Evolutionary conservation across 352 stramenopile species (phyloP).

Genomic region (Phytophthora litchii): DNA sequence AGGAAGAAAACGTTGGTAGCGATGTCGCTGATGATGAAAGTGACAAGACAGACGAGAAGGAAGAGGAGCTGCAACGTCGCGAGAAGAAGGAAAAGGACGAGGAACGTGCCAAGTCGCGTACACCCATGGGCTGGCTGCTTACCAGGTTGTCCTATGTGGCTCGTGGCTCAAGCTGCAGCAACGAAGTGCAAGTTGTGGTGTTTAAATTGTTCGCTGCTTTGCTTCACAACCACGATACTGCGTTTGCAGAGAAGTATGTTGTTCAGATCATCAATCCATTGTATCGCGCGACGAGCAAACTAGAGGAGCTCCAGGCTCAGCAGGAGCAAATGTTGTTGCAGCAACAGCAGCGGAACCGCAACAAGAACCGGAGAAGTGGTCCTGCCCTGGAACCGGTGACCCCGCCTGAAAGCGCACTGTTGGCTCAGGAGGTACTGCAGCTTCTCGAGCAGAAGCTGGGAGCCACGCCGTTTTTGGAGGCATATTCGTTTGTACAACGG

Average conservation of each 20-base stretch:
- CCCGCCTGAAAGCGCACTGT: conserved; percentile 53
- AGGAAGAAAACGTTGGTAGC: conserved; percentile 16
- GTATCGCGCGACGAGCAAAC: conserved; percentile 64
- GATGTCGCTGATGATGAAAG: conserved; percentile 16
- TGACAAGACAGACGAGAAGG: conserved; percentile 30
- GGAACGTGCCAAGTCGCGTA: conserved; percentile 56
- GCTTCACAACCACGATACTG: conserved; percentile 57
- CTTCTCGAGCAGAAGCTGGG: conserved; percentile 84
- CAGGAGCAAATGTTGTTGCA: conserved; percentile 35
- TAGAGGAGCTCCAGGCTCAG: conserved; percentile 53
- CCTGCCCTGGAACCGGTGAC: conserved; percentile 19
- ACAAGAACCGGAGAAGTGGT: conserved; percentile 38
- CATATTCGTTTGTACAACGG: conserved; percentile 87
- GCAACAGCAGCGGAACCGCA: conserved; percentile 31
- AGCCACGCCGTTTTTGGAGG: conserved; percentile 68
- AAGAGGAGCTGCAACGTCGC: conserved; percentile 28
- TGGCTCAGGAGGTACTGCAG: conserved; percentile 89
- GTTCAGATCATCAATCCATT: conserved; percentile 88
- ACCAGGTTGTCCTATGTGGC: conserved; percentile 84
- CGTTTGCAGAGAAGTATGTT: conserved; percentile 61
- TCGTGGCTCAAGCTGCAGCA: conserved; percentile 47
- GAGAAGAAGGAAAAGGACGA: conserved; percentile 52
- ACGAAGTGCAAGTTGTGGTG: conserved; percentile 69
- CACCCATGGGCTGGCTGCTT: conserved; percentile 82
- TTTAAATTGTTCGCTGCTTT: conserved; percentile 90